These are phyloP conservation scores for Rutstroemia sp. DNA, from an alignment of 2,329 filamentous ascomycete genomes.

Conservation along the genomic window DNA sequence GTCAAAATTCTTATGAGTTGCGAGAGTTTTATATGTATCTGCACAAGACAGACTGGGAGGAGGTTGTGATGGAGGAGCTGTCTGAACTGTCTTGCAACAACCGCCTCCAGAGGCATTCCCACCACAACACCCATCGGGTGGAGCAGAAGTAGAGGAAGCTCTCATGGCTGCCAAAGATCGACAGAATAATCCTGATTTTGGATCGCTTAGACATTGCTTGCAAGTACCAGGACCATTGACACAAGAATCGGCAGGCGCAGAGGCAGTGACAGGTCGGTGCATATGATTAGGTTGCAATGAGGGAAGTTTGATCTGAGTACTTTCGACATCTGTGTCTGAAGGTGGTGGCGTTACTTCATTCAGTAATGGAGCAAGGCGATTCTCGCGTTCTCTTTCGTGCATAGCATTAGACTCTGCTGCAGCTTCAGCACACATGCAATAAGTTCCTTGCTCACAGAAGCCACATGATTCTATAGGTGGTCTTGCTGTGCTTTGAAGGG, in stretches of 20 bases:
- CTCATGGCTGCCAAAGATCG: constrained; percentile 64
- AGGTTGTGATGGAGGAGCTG: constrained; percentile 23
- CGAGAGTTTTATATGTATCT: constrained; percentile 71
- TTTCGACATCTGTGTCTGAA: constrained; percentile 46
- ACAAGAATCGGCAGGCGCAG: constrained; percentile 23
- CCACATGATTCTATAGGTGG: constrained; percentile 60
- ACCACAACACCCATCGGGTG: constrained; percentile 52
- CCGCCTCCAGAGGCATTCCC: constrained; percentile 51
- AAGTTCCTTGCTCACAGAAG: constrained; percentile 76
- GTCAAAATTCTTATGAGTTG: constrained; percentile 69
- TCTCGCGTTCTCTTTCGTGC: constrained; percentile 26
- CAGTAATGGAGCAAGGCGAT: constrained; percentile 36
- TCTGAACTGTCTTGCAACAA: constrained; percentile 47
- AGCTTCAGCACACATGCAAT: constrained; percentile 71
- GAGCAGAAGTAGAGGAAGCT: constrained; percentile 25
- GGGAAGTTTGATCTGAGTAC: constrained; percentile 54
- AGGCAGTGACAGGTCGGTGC: constrained; percentile 22
- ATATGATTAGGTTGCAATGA: constrained; percentile 31
- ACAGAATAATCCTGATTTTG: constrained; percentile 76
- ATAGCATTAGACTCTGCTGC: constrained; percentile 30
- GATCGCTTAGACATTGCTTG: constrained; percentile 69
- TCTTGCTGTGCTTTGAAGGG: constrained; percentile 23
- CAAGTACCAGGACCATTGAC: constrained; percentile 68
- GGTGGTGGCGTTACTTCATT: constrained; percentile 45
- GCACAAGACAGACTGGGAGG: constrained; percentile 58